Percentiles rank a stretch among this genome's conserved stretches.
Conservation (phyloP, 257 asterid species). For the Orobanche coerulescens region DNA sequence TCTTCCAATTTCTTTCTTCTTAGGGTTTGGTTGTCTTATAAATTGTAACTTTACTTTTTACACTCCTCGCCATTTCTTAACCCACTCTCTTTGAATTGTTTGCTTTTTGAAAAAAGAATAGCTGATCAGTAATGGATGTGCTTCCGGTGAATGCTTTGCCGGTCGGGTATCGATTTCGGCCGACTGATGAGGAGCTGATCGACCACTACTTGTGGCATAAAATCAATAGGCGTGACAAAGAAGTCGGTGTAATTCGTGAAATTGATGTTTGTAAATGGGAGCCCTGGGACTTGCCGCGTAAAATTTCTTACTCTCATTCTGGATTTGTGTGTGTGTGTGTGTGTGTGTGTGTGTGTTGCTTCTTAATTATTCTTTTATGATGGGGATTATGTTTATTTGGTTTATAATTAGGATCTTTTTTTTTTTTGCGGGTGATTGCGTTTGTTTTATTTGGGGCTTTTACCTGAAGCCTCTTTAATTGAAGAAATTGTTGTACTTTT, state of each 20-base stretch:
- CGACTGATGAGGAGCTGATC: slow-evolving; percentile 86
- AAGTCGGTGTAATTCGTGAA: slow-evolving; percentile 71
- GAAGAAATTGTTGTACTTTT: not conserved
- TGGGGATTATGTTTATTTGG: not conserved
- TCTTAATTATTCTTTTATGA: not conserved
- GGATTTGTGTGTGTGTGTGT: not conserved
- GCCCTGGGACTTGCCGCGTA: slow-evolving; percentile 86
- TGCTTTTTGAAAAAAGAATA: not conserved
- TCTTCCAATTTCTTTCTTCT: not conserved
- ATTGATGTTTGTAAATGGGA: slow-evolving; percentile 76
- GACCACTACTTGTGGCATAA: slow-evolving; percentile 67
- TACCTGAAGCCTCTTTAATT: slow-evolving; percentile 8
- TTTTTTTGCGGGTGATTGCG: not conserved
- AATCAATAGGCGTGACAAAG: slow-evolving; percentile 50
- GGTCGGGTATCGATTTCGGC: slow-evolving; percentile 86
- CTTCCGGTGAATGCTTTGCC: slow-evolving; percentile 52
- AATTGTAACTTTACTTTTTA: slow-evolving; percentile 15
- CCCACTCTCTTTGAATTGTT: not conserved
- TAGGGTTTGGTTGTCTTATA: slow-evolving; percentile 15
- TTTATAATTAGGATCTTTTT: not conserved
- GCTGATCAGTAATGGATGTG: slow-evolving; percentile 43
- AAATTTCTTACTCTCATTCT: not conserved
- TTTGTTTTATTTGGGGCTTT: slow-evolving; percentile 1
- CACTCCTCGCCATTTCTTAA: not conserved
- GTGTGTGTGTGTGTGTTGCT: not conserved